Conservation (phyloP, 2,329 filamentous ascomycete species). For the Rhinocladiella similis region DNA sequence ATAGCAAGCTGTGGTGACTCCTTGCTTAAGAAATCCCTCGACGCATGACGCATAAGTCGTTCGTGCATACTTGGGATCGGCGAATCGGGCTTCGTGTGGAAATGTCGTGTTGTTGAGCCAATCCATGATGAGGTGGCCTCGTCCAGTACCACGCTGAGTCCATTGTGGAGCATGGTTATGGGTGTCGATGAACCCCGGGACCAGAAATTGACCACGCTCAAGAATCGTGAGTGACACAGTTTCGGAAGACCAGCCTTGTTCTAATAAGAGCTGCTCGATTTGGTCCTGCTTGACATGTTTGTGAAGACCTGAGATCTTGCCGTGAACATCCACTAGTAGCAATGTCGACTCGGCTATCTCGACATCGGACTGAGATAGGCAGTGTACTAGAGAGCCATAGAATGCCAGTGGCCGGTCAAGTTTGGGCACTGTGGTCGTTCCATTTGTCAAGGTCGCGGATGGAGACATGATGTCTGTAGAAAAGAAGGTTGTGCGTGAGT, state of each 20-base stretch:
- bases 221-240: slow-evolving; percentile 5
- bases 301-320: slow-evolving; percentile 29
- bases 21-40: slow-evolving; percentile 60
- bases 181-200: slow-evolving; percentile 65
- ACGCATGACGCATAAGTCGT: slow-evolving; percentile 56
- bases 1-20: slow-evolving; percentile 63
- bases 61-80: slow-evolving; percentile 54
- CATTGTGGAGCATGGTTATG: slow-evolving; percentile 67
- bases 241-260: not conserved
- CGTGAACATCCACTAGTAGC: slow-evolving; percentile 4
- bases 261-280: slow-evolving; percentile 10
- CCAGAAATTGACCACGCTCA: slow-evolving; percentile 45
- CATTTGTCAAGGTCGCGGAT: not conserved
- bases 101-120: slow-evolving; percentile 68
- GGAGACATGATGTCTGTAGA: not conserved
- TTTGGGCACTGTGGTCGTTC: not conserved
- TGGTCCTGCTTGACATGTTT: slow-evolving; percentile 12
- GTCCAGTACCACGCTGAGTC: slow-evolving; percentile 47
- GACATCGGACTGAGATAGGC: slow-evolving; percentile 35
- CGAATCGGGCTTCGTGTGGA: slow-evolving; percentile 62
- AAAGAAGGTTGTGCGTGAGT: not conserved
- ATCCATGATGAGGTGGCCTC: slow-evolving; percentile 48
- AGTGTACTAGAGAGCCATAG: slow-evolving; percentile 47
- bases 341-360: slow-evolving; percentile 39
- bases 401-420: slow-evolving; percentile 29